Base-by-base conservation (phyloP, 768 basidiomycete genomes). In the Boletus huronensis region DNA sequence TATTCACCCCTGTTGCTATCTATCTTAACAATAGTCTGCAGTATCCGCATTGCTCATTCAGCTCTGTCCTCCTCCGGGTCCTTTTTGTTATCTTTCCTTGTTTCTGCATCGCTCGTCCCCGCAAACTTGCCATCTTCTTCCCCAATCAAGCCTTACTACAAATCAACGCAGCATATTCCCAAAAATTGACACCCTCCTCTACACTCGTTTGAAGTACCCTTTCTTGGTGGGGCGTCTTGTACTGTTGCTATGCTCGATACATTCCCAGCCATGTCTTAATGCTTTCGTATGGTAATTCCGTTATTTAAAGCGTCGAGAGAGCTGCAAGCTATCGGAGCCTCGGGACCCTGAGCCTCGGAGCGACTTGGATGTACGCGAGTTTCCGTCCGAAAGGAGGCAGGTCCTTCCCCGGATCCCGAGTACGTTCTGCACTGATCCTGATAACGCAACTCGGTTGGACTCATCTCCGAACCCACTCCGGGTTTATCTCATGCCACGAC, bases 191-290 rank as follows among this genome's bases (percentile, higher is more conserved):
- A 54, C 59, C 67, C 62, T 54, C 58, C 63, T 58, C 46, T 49
- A 64, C 69, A 53, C 63, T 70, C 69, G 42, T 70, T 70, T 64
- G 41, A 54, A 55, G 57, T 58, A 55, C 53, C 50, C 54, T 58
- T 67, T 59, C 57, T 58, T 64, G 64, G 64, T 54, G 64, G 58
- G 59, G 53, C 35, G 64, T 66, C 65, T 51, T 72, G 70, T 69
- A 69, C 60, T 68, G 63, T 70, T 61, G 55, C 57, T 55, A 69
- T 70, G 69, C 69, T 72, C 62, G 59, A 66, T 72, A 70, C 62
- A 64, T 62, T 38, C 59, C 59, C 62, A 49, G 3, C 70, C 66
- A 70, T 70, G 69, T 70, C 63, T 51, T 72, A 72, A 70, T 70
- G 61, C 59, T 62, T 70, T 69, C 64, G 49, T 72, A 72, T 72